A percentile compares a stretch with the other conserved stretches of the same genome.
Evolutionary conservation across 2,329 filamentous ascomycete genomes (phyloP).

Genomic region (Curvularia lunata): DNA sequence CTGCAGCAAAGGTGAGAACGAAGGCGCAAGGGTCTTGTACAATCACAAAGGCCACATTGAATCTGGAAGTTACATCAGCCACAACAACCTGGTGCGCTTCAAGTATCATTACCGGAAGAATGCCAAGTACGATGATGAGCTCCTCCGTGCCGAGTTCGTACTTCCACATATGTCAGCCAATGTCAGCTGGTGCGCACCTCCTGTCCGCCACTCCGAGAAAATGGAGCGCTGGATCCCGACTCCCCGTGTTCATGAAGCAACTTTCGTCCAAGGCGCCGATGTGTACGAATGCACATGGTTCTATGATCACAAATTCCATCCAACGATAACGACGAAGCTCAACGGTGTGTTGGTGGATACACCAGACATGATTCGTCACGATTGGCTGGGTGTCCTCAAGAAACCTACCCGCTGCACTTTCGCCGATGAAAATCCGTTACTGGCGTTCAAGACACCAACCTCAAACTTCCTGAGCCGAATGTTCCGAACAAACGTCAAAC

Average conservation of each 20-base stretch:
- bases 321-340: constrained; percentile 50
- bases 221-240: constrained; percentile 63
- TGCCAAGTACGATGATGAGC: constrained; percentile 60
- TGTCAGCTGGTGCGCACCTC: constrained; percentile 62
- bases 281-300: constrained; percentile 59
- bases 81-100: constrained; percentile 61
- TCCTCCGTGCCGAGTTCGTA: constrained; percentile 62
- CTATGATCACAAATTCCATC: constrained; percentile 51
- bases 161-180: constrained; percentile 61
- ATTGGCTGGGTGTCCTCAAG: constrained; percentile 50
- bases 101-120: constrained; percentile 63
- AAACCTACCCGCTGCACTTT: constrained; percentile 49
- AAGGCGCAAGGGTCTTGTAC: constrained; percentile 58
- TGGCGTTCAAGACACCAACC: constrained; percentile 53
- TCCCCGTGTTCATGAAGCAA: constrained; percentile 61
- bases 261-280: constrained; percentile 60
- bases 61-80: constrained; percentile 60
- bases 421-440: constrained; percentile 59
- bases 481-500: constrained; percentile 50
- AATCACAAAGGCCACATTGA: constrained; percentile 61
- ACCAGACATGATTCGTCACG: constrained; percentile 61
- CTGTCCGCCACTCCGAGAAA: constrained; percentile 58
- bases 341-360: constrained; percentile 60
- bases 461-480: constrained; percentile 43
- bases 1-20: constrained; percentile 55